Conservation (phyloP, 164 flowering plant species). For the Nymphaea thermarum region DNA sequence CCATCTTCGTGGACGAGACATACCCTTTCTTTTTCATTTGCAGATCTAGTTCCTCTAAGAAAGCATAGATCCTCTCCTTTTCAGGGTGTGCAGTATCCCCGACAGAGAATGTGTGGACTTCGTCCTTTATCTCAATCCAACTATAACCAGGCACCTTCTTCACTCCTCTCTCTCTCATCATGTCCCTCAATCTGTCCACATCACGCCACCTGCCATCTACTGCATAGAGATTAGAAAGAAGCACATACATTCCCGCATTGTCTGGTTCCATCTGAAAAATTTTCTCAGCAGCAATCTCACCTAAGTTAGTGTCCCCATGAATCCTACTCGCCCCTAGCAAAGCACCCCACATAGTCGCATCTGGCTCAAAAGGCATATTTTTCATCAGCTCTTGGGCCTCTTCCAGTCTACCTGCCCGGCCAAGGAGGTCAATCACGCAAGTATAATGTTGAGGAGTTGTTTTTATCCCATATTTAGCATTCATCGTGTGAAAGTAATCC, state of each 20-base stretch:
- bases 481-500: slow-evolving; percentile 60
- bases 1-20: slow-evolving; percentile 55
- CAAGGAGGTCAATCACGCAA: slow-evolving; percentile 93
- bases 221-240: slow-evolving; percentile 86
- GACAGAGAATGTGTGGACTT: slow-evolving; percentile 60
- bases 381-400: slow-evolving; percentile 67
- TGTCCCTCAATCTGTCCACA: slow-evolving; percentile 52
- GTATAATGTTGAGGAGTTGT: slow-evolving; percentile 68
- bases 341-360: slow-evolving; percentile 94
- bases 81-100: slow-evolving; percentile 72
- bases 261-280: slow-evolving; percentile 80
- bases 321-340: slow-evolving; percentile 85
- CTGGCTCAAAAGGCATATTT: slow-evolving; percentile 72
- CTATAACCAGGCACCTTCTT: slow-evolving; percentile 72
- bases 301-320: slow-evolving; percentile 71
- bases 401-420: slow-evolving; percentile 77
- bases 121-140: slow-evolving; percentile 77
- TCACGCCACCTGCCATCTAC: slow-evolving; percentile 77
- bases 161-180: slow-evolving; percentile 73
- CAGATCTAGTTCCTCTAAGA: slow-evolving; percentile 57
- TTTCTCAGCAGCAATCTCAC: slow-evolving; percentile 72
- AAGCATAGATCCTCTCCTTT: slow-evolving; percentile 49
- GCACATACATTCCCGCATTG: slow-evolving; percentile 87
- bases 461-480: slow-evolving; percentile 41
- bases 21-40: slow-evolving; percentile 56